A percentile compares a stretch with the other conserved stretches of the same genome.
Conservation (phyloP, 148 eudicot genomes). For the Beta vulgaris region DNA sequence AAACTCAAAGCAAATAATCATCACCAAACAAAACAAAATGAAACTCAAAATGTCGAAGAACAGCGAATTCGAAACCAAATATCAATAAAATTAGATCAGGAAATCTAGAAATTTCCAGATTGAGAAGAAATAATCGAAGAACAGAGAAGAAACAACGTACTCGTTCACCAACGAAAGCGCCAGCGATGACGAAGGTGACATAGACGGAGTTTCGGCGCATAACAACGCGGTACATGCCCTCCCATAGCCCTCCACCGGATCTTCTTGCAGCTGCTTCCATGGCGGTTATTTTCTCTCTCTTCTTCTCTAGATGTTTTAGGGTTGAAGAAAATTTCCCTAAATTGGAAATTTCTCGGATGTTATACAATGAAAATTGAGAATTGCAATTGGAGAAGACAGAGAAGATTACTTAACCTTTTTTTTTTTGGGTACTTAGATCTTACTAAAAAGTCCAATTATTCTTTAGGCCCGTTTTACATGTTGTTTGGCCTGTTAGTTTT, state of each 20-base stretch:
- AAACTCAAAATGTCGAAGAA: background rate
- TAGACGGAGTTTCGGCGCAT: slow-evolving; percentile 81
- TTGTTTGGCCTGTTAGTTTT: too few relatives aligned
- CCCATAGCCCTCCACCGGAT: slow-evolving; percentile 42
- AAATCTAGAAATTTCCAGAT: background rate
- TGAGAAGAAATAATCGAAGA: slow-evolving; percentile 1
- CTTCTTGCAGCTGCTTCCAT: slow-evolving; percentile 41
- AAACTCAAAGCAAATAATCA: background rate
- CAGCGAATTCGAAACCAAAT: background rate
- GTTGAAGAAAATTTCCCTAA: background rate
- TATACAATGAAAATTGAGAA: background rate
- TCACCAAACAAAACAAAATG: background rate
- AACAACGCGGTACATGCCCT: slow-evolving; percentile 55
- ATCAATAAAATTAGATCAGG: background rate
- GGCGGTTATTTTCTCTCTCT: slow-evolving; percentile 14
- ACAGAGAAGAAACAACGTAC: slow-evolving; percentile 25
- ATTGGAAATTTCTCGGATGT: background rate
- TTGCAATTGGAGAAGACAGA: background rate
- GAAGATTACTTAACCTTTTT: background rate
- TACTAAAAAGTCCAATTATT: background rate
- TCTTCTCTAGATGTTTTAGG: slow-evolving; percentile 1
- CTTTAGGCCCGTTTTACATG: background rate
- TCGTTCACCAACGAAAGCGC: slow-evolving; percentile 75
- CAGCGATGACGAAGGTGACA: slow-evolving; percentile 80
- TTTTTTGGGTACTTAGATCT: background rate